phyloP scores from a whole-genome alignment of 345 rosid genomes.

The Aurinia saxatilis region DNA sequence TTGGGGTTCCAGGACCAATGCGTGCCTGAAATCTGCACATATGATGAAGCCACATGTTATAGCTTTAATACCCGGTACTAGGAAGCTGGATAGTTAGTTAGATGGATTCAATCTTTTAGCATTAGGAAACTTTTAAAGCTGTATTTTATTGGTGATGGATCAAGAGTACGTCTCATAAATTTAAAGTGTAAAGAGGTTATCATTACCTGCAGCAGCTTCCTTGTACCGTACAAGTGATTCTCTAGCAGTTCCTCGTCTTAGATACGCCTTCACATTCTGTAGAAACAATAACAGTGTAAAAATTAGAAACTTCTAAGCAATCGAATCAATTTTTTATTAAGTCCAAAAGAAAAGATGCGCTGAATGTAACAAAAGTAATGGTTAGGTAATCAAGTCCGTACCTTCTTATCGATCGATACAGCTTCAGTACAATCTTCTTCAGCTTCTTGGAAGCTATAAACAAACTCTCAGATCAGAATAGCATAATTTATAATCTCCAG shows the following conservation, averaged over 20 bases:
- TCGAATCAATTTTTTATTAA: too few relatives aligned
- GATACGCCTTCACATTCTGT: slow-evolving; percentile 90
- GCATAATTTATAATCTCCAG: not conserved
- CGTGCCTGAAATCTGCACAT: slow-evolving; percentile 74
- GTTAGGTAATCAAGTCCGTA: slow-evolving; percentile 13
- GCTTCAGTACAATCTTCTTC: slow-evolving; percentile 83
- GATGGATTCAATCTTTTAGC: not conserved
- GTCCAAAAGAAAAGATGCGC: too few relatives aligned
- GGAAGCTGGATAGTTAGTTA: not conserved
- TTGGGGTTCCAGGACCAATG: slow-evolving; percentile 85
- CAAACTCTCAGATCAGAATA: slow-evolving; percentile 16
- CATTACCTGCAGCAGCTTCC: slow-evolving; percentile 74
- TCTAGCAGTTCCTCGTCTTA: slow-evolving; percentile 91
- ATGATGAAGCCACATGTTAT: not conserved
- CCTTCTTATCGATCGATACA: slow-evolving; percentile 81
- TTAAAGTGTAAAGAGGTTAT: not conserved
- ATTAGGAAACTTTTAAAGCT: not conserved
- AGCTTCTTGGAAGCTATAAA: slow-evolving; percentile 74
- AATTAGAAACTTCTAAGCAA: not conserved
- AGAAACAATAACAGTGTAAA: slow-evolving; percentile 2
- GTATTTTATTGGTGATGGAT: too few relatives aligned
- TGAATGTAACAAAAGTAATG: not conserved
- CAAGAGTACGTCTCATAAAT: too few relatives aligned
- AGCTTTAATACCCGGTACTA: not conserved
- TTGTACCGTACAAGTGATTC: slow-evolving; percentile 70